A percentile compares a stretch with the other conserved stretches of the same genome.
phyloP scores from a whole-genome alignment of 2,329 filamentous ascomycete species.

The Cladophialophora bantiana region DNA sequence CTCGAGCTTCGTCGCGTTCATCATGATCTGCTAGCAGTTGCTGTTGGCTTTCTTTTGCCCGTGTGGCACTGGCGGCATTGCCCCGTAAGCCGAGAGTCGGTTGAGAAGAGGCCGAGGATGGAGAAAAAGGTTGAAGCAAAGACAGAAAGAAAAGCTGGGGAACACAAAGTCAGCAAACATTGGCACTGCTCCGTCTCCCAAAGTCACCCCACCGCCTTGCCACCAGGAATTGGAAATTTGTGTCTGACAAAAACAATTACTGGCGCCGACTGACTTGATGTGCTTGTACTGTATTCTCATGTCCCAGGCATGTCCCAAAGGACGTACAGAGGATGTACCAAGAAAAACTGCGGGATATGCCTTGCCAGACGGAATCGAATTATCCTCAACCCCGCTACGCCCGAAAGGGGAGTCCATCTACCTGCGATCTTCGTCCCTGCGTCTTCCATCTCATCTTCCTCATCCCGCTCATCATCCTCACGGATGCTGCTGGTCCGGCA shows the following conservation, averaged over 20 bases:
- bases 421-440: not conserved
- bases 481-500: not conserved
- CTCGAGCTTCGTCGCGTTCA: conserved; percentile 39
- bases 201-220: not conserved
- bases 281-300: no score
- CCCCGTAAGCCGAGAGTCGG: conserved; percentile 21
- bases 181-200: not conserved
- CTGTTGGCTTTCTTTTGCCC: not conserved
- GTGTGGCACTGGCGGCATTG: conserved; percentile 14
- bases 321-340: no score
- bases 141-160: conserved; percentile 29
- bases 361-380: not conserved
- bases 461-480: not conserved
- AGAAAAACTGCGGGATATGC: not conserved
- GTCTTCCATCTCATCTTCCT: not conserved
- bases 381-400: not conserved
- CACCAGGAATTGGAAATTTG: not conserved
- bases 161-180: conserved; percentile 15
- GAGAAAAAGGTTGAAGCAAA: conserved; percentile 20
- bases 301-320: no score
- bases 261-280: no score
- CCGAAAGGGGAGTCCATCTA: not conserved
- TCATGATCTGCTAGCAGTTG: conserved; percentile 16
- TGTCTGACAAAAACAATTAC: not conserved
- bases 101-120: conserved; percentile 29